These are phyloP conservation scores for Coemansia sp. DNA, from an alignment of 192 early-diverging fungal genomes.

Conservation along the genomic window DNA sequence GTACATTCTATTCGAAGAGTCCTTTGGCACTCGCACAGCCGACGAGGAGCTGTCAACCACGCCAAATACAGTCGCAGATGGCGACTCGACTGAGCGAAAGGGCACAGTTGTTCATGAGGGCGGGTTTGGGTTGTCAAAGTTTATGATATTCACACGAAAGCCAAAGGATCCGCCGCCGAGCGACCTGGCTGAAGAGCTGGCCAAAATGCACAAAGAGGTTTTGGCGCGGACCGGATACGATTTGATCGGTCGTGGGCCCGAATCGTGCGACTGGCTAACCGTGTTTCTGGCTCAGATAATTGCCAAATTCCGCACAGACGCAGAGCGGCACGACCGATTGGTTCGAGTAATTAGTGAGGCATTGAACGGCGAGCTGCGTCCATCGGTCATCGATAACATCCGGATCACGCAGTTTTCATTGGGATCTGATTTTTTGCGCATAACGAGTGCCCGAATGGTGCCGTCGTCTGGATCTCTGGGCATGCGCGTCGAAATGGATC, in stretches of 20 bases:
- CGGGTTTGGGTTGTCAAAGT: slow-evolving; percentile 50
- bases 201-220: slow-evolving; percentile 49
- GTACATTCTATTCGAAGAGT: slow-evolving; percentile 56
- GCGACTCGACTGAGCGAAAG: neutral
- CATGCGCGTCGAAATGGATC: slow-evolving; percentile 62
- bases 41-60: slow-evolving; percentile 4
- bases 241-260: slow-evolving; percentile 28
- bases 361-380: slow-evolving; percentile 49
- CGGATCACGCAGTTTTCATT: slow-evolving; percentile 55
- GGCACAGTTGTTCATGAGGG: slow-evolving; percentile 32
- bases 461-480: slow-evolving; percentile 44
- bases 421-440: slow-evolving; percentile 53
- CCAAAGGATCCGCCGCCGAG: slow-evolving; percentile 37
- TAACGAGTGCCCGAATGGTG: slow-evolving; percentile 49
- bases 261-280: slow-evolving; percentile 60
- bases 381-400: slow-evolving; percentile 47
- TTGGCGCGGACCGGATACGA: slow-evolving; percentile 50
- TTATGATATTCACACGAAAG: slow-evolving; percentile 53
- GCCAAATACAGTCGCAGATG: neutral
- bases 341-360: slow-evolving; percentile 53
- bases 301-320: slow-evolving; percentile 52
- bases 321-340: slow-evolving; percentile 45
- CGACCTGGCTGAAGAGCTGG: slow-evolving; percentile 43
- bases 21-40: slow-evolving; percentile 16
- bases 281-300: slow-evolving; percentile 57